phyloP scores from a whole-genome alignment of 164 flowering plant species.

The Kalanchoe fedtschenkoi region DNA sequence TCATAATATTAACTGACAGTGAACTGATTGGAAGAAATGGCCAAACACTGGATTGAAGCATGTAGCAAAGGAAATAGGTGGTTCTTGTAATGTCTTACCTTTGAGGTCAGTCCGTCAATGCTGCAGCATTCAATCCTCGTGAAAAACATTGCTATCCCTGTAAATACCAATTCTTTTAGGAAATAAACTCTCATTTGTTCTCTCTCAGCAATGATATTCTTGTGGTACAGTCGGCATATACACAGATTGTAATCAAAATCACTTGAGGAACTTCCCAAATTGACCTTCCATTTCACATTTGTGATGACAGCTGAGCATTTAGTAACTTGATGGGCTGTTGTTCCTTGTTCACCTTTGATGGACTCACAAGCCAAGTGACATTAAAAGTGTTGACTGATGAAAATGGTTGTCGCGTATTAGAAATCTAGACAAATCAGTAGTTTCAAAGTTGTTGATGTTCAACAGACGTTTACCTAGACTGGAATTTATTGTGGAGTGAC shows the following conservation, averaged over 20 bases:
- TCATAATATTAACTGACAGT: background rate
- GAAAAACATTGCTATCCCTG: background rate
- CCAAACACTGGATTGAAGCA: no score
- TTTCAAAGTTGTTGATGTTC: background rate
- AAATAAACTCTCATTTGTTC: no score
- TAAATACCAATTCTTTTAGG: background rate
- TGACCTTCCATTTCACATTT: background rate
- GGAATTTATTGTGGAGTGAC: background rate
- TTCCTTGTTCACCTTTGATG: no score
- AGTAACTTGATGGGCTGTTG: no score
- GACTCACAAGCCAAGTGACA: background rate
- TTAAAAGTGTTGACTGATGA: background rate
- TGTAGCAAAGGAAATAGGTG: background rate
- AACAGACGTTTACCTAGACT: conserved; percentile 3
- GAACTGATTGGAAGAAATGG: background rate
- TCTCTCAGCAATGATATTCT: no score
- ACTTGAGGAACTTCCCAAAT: background rate
- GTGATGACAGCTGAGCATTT: background rate
- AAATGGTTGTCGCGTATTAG: background rate
- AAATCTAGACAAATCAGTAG: background rate
- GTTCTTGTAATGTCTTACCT: background rate
- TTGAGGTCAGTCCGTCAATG: background rate
- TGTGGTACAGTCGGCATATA: no score
- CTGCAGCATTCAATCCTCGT: background rate
- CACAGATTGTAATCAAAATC: background rate